Percentiles rank a stretch among this genome's conserved stretches.
Evolutionary conservation across 1,284 basidiomycete genomes (phyloP).

Genomic region (Naganishia albida): DNA sequence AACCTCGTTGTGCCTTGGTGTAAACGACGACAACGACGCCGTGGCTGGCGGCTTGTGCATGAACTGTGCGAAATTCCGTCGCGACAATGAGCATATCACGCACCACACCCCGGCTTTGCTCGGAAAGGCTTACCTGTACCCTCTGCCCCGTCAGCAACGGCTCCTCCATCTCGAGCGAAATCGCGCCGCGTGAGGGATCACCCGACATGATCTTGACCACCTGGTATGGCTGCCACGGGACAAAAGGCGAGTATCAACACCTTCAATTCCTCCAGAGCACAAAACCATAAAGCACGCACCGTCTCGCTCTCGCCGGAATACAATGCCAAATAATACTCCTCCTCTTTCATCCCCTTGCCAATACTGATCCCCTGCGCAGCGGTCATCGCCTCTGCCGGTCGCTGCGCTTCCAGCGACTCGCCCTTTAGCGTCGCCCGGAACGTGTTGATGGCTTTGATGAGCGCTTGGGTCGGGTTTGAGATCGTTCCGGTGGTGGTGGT

Average conservation of each 20-base stretch:
- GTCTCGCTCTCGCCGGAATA: conserved; percentile 29
- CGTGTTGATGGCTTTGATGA: conserved; percentile 63
- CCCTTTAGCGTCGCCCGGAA: conserved; percentile 34
- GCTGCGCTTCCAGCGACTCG: conserved; percentile 4
- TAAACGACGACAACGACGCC: not conserved
- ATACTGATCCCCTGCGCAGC: conserved; percentile 32
- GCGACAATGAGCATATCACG: conserved; percentile 29
- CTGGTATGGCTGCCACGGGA: conserved; percentile 52
- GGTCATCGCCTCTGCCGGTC: conserved; percentile 33
- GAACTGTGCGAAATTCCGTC: conserved; percentile 41
- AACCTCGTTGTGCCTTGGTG: conserved; percentile 2
- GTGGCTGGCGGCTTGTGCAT: conserved; percentile 39
- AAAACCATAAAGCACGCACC: conserved; percentile 7
- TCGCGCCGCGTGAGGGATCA: conserved; percentile 72
- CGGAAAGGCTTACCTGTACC: conserved; percentile 62
- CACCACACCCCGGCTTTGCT: conserved; percentile 3
- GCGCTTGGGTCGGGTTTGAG: conserved; percentile 68
- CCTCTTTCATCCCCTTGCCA: conserved; percentile 61
- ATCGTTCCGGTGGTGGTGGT: conserved; percentile 42
- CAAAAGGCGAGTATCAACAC: not conserved
- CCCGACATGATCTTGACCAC: conserved; percentile 66
- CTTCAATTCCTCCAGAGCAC: conserved; percentile 23
- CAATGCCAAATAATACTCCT: conserved; percentile 65
- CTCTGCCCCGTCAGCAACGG: conserved; percentile 62
- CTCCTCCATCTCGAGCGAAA: conserved; percentile 67